These are phyloP conservation scores for Aspergillus sp. DNA, from an alignment of 2,329 filamentous ascomycete genomes.

Conservation along the genomic window DNA sequence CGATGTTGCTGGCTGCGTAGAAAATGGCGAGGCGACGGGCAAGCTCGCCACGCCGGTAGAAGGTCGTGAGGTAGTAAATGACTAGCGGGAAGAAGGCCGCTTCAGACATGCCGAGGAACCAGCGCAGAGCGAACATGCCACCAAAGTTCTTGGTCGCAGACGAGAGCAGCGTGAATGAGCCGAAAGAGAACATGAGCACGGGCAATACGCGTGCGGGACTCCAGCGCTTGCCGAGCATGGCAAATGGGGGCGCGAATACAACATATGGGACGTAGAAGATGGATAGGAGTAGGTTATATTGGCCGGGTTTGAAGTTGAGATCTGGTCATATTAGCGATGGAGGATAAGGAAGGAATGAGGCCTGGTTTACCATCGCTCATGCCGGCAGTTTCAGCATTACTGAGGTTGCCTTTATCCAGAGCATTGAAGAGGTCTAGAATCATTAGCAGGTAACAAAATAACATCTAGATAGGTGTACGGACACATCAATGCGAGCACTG, in stretches of 20 bases:
- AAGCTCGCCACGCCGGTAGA: constrained; percentile 71
- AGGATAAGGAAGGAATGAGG: neutral
- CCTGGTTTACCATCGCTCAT: constrained; percentile 41
- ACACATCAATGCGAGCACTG: constrained; percentile 61
- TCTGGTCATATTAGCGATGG: constrained; percentile 26
- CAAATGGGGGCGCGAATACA: constrained; percentile 65
- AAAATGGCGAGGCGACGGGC: constrained; percentile 71
- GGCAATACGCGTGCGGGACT: constrained; percentile 66
- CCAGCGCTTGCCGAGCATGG: constrained; percentile 68
- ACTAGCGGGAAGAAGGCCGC: constrained; percentile 70
- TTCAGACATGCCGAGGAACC: constrained; percentile 70
- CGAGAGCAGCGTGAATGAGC: constrained; percentile 63
- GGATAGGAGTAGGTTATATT: constrained; percentile 69
- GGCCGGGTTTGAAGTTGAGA: constrained; percentile 60
- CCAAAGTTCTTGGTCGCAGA: constrained; percentile 61
- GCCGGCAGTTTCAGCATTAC: constrained; percentile 60
- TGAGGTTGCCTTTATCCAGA: constrained; percentile 53
- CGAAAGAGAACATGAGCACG: constrained; percentile 69
- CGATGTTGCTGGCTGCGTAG: constrained; percentile 75
- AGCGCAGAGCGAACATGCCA: constrained; percentile 67
- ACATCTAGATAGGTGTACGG: constrained; percentile 13
- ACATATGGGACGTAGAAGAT: constrained; percentile 79
- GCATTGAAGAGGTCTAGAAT: constrained; percentile 57
- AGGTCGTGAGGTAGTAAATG: constrained; percentile 64
- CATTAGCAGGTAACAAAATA: neutral